Percentiles rank a stretch among this genome's conserved stretches.
phyloP scores from a whole-genome alignment of 202 grass and related monocot genomes.

The Miscanthus sacchariflorus region DNA sequence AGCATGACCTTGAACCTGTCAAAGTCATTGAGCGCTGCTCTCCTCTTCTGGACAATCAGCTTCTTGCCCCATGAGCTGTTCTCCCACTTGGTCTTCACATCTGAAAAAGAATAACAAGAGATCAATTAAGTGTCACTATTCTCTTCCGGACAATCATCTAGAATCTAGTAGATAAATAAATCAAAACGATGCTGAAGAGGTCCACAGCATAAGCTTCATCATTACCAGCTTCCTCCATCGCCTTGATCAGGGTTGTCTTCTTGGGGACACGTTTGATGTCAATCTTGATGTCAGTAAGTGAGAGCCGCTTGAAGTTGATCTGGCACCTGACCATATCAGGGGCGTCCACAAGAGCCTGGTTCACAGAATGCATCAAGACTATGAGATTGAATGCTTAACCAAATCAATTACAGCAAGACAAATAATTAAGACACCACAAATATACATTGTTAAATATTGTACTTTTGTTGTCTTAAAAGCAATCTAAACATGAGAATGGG shows the following conservation, averaged over 20 bases:
- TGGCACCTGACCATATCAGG: conserved; percentile 84
- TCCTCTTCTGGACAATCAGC: conserved; percentile 91
- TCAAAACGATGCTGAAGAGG: neutral
- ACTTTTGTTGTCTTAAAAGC: neutral
- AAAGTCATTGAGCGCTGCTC: conserved; percentile 77
- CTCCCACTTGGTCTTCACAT: conserved; percentile 86
- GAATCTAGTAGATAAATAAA: neutral
- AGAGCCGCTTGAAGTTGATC: conserved; percentile 87
- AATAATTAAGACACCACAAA: neutral
- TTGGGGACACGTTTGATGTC: conserved; percentile 78
- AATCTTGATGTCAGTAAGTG: conserved; percentile 81
- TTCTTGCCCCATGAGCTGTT: conserved; percentile 95
- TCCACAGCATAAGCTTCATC: neutral
- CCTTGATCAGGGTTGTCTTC: conserved; percentile 70
- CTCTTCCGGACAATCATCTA: neutral
- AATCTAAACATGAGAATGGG: neutral
- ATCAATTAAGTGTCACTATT: neutral
- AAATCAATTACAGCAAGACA: neutral
- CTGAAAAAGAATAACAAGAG: conserved; percentile 31
- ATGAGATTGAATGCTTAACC: neutral
- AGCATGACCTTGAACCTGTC: conserved; percentile 95
- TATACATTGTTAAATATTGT: neutral
- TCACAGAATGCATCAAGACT: neutral
- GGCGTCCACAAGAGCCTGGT: conserved; percentile 91
- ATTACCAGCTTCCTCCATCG: conserved; percentile 90